Evolutionary conservation across 2,329 filamentous ascomycete genomes (phyloP), one percentile per base, ranked within the genome.

Genomic region (Lizonia empirigonia): DNA sequence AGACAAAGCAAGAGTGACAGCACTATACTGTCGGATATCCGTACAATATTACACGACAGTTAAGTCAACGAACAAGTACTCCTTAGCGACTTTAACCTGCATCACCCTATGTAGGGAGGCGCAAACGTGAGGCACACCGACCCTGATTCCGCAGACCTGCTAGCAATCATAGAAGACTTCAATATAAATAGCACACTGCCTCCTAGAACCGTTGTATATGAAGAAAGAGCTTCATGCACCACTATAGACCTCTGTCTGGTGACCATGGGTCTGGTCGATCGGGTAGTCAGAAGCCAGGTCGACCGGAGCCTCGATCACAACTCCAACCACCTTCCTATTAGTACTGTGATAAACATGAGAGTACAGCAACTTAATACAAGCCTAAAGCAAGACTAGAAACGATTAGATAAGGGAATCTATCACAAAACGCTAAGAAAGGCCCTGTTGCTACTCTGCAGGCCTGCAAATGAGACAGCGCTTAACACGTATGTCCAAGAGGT

Each of bases 291-390:
- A 12, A 53, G 59, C 39, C 15, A 46, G 29, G 37, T 56, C 15
- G 41, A 45, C 22, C 19, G 37, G 6, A 40, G 53, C 16, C 37
- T 62, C 7, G 56, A 63, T 27, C 53, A 64, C 45, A 42, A 61
- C 50, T 64, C 59, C 13, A 50, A 64, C 44, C 50, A 65, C 41
- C 50, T 65, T 7, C 61, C 58, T 4, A 61, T 65, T 15, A 51
- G 50, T 35, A 65, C 52, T 10, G 27, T 47, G n/a, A 37, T 62
- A 20, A 48, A 60, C 33, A 49, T 58, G 26, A 47, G 37, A 4
- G 15, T 46, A 29, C 49, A 42, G 22, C 20, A 27, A 5, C 37
- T 45, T 2, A 19, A 50, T 6, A 34, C 26, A 23, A 16, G 19
- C 24, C 34, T 24, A 32, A 38, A 24, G 37, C 29, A 18, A 37